These are phyloP conservation scores for Phytophthora parvispora DNA, from an alignment of 352 stramenopile genomes.

Conservation along the genomic window DNA sequence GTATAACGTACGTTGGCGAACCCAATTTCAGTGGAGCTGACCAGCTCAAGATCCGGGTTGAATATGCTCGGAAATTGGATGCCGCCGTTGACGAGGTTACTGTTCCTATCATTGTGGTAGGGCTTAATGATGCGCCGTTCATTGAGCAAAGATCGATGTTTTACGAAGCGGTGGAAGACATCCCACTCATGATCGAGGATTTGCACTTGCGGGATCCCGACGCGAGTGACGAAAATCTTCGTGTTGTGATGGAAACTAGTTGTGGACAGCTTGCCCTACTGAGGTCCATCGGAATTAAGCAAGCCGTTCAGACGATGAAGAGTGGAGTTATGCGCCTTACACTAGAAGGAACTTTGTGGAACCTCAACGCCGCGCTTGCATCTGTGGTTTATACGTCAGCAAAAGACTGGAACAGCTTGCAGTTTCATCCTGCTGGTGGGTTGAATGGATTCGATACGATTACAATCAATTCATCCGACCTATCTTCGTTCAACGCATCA, in stretches of 20 bases:
- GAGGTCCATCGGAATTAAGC: constrained; percentile 12
- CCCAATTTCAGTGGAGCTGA: constrained; percentile 60
- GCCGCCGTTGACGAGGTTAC: constrained; percentile 32
- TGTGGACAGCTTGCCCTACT: constrained; percentile 55
- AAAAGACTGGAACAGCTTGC: constrained; percentile 76
- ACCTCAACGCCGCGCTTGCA: constrained; percentile 58
- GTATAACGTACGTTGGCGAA: constrained; percentile 49
- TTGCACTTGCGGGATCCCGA: constrained; percentile 66
- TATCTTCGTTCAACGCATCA: constrained; percentile 44
- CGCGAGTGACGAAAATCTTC: constrained; percentile 21
- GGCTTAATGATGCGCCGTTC: constrained; percentile 83
- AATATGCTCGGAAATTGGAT: constrained; percentile 4
- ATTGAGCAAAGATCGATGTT: constrained; percentile 38
- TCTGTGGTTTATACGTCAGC: constrained; percentile 65
- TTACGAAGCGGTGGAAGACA: constrained; percentile 69
- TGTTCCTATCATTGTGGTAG: constrained; percentile 56
- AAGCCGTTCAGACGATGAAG: constrained; percentile 18
- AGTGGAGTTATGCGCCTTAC: constrained; percentile 20
- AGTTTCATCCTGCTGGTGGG: constrained; percentile 22
- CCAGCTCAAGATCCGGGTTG: constrained; percentile 44
- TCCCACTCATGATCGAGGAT: constrained; percentile 52
- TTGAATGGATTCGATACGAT: constrained; percentile 63
- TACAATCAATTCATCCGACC: constrained; percentile 51
- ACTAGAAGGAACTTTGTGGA: constrained; percentile 43
- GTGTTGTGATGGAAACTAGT: constrained; percentile 38